Percentiles rank a stretch among this genome's conserved stretches.
Conservation (phyloP, 1,284 basidiomycete genomes). For the Ustilago cynodontis region DNA sequence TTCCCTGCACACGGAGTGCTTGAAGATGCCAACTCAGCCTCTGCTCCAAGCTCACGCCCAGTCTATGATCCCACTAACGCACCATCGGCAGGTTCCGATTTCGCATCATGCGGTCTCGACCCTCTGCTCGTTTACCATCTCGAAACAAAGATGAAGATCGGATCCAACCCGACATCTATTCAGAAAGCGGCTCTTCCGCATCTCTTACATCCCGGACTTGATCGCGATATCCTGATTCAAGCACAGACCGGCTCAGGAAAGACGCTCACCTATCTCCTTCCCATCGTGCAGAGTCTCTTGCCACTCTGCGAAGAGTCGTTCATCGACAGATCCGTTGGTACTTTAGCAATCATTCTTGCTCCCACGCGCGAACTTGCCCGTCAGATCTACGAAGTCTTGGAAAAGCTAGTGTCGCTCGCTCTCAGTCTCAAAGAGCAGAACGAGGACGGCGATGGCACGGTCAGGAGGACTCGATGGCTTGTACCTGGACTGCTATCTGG, state of each 20-base stretch:
- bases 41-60: slow-evolving; percentile 16
- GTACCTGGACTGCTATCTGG: slow-evolving; percentile 90
- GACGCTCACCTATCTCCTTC: slow-evolving; percentile 92
- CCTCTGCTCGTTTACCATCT: slow-evolving; percentile 85
- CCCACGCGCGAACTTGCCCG: slow-evolving; percentile 95
- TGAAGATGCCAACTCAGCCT: slow-evolving; percentile 19
- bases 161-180: slow-evolving; percentile 85
- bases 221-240: slow-evolving; percentile 91
- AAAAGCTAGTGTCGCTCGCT: slow-evolving; percentile 74
- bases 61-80: slow-evolving; percentile 64
- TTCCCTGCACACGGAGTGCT: slow-evolving; percentile 42
- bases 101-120: slow-evolving; percentile 78
- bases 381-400: slow-evolving; percentile 84
- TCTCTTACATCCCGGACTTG: slow-evolving; percentile 73
- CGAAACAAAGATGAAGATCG: slow-evolving; percentile 82
- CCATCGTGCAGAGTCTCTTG: slow-evolving; percentile 93
- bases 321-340: slow-evolving; percentile 82
- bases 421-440: slow-evolving; percentile 75
- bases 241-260: slow-evolving; percentile 99
- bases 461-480: slow-evolving; percentile 79
- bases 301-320: slow-evolving; percentile 81
- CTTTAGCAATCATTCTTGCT: slow-evolving; percentile 91
- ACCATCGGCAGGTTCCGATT: slow-evolving; percentile 71
- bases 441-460: slow-evolving; percentile 73
- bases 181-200: slow-evolving; percentile 85